A percentile compares a stretch with the other conserved stretches of the same genome.
Conservation (phyloP, 2,329 filamentous ascomycete species). For the Neonectria ditissima region DNA sequence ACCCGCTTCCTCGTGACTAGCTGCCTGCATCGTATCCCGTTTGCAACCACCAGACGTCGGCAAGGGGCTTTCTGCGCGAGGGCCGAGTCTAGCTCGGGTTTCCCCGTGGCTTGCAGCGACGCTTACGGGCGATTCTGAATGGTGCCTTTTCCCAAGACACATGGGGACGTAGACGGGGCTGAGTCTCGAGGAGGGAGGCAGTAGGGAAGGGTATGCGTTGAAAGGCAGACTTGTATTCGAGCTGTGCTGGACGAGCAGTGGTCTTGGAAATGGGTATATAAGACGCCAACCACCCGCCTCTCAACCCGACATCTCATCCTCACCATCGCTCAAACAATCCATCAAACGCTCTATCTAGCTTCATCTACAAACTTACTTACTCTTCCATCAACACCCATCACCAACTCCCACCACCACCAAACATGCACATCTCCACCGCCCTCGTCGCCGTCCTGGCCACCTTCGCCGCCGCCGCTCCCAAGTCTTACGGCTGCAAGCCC, state of each 20-base stretch:
- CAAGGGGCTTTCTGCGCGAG: background rate
- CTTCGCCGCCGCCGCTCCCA: slow-evolving; percentile 34
- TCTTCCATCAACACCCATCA: background rate
- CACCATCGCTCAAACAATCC: slow-evolving; percentile 29
- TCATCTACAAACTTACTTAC: slow-evolving; percentile 7
- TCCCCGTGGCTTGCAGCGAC: background rate
- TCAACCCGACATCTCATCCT: slow-evolving; percentile 4
- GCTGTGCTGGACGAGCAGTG: no score
- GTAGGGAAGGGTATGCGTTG: slow-evolving; percentile 11
- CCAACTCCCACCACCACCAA: slow-evolving; percentile 1
- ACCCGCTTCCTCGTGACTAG: slow-evolving; percentile 2
- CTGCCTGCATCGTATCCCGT: slow-evolving; percentile 33
- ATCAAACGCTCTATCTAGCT: slow-evolving; percentile 28
- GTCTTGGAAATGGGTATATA: slow-evolving; percentile 25
- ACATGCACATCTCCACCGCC: slow-evolving; percentile 48
- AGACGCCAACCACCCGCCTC: slow-evolving; percentile 10
- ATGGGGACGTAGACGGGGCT: background rate
- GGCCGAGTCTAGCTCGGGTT: background rate
- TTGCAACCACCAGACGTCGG: slow-evolving; percentile 50
- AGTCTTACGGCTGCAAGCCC: slow-evolving; percentile 44
- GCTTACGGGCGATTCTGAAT: background rate
- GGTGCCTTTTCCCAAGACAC: background rate
- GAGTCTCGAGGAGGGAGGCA: slow-evolving; percentile 6
- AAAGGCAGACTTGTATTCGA: background rate
- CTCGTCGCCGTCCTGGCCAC: slow-evolving; percentile 39